Conservation (phyloP, 2,329 filamentous ascomycete species). For the Penicillium sp. region DNA sequence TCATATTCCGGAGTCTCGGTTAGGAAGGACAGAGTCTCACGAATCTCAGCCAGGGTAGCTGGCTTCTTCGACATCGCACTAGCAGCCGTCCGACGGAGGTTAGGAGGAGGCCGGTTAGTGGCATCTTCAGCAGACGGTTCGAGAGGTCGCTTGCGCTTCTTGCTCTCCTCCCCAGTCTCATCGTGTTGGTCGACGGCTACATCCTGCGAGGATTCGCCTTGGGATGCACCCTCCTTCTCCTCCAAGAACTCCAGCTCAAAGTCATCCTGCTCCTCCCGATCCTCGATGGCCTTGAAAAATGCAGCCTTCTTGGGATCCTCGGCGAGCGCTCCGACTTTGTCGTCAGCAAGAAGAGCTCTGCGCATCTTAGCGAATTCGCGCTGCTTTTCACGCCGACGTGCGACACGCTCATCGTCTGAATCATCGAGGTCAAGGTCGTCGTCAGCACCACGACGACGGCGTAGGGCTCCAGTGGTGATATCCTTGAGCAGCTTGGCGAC, state of each 20-base stretch:
- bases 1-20: conserved; percentile 69
- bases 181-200: conserved; percentile 22
- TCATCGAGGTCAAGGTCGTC: conserved; percentile 85
- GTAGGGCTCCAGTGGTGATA: conserved; percentile 84
- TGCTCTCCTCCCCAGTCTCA: conserved; percentile 26
- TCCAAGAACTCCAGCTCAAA: conserved; percentile 78
- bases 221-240: conserved; percentile 44
- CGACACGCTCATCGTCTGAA: conserved; percentile 79
- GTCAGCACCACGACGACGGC: conserved; percentile 74
- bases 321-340: conserved; percentile 87
- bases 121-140: conserved; percentile 46
- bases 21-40: conserved; percentile 80
- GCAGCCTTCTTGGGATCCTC: conserved; percentile 87
- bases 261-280: conserved; percentile 70
- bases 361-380: conserved; percentile 90
- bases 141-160: conserved; percentile 48
- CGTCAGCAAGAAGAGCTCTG: conserved; percentile 82
- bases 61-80: conserved; percentile 66
- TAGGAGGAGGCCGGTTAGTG: conserved; percentile 60
- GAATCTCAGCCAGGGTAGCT: conserved; percentile 76
- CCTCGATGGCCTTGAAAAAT: conserved; percentile 88
- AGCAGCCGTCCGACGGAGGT: conserved; percentile 63
- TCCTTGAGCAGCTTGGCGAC: conserved; percentile 92
- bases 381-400: conserved; percentile 79
- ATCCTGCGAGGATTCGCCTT: conserved; percentile 38